Evolutionary conservation across 2,329 filamentous ascomycete species (phyloP), one percentile per base, ranked within the genome.

Genomic region (Neofusicoccum ribis): DNA sequence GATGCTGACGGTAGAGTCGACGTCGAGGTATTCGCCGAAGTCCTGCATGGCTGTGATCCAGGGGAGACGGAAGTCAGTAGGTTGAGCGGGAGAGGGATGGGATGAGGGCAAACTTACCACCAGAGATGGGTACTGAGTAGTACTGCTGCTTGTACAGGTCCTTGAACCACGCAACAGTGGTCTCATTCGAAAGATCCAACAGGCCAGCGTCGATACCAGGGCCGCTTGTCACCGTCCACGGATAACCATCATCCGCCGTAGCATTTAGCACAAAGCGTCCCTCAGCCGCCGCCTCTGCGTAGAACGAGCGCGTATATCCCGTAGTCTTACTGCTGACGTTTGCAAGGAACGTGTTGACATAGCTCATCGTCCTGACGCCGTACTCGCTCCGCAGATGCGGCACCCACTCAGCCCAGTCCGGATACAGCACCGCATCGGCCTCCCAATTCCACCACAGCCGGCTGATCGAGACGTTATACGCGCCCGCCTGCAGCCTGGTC

Each of bases 361-460:
- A 78, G 65, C 74, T 67, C 64, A 76, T 54, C 20, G 54, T 61
- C 54, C 63, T 34, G 23, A 78, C 72, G 27, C 73, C 73, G 66
- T 77, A 69, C 61, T 72, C 31, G 36, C 74, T 70, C 1, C 72
- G 71, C 5, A 78, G 67, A 27, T 70, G 59, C 58, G 77, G 75
- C 5, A 77, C 76, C 58, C 77, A 78, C 5, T 74, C 63, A n/a
- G 67, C 67, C 76, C 75, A 78, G 1, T 68, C 72, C 0, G 76
- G 76, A 62, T 78, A 78, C 1, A 78, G 70, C 5, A 67, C 63
- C 9, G 68, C 67, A 61, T 78, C 76, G 17, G 72, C 69, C 65
- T 78, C 76, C 76, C 76, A 78, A 64, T 78, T 78, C 76, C 76
- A 78, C 76, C 76, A 78, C 2, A 78, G 70, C 36, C 76, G 71